These are phyloP conservation scores for Incumbomyces delicatus DNA, from an alignment of 2,329 filamentous ascomycete species.

Conservation along the genomic window DNA sequence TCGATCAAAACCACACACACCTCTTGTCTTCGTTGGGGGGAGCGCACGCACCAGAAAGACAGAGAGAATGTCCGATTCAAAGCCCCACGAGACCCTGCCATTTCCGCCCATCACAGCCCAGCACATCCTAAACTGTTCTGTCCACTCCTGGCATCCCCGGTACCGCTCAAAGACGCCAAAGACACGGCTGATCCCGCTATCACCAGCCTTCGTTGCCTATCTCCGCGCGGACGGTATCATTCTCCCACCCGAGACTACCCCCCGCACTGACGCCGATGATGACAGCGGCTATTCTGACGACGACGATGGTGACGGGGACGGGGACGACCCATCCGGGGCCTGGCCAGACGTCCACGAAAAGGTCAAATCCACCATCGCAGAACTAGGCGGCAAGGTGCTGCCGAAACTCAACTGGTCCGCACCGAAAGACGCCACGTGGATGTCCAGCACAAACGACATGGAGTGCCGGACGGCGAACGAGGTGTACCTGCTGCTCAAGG, in stretches of 20 bases:
- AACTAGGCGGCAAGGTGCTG: conserved; percentile 74
- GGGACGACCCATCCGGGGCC: conserved; percentile 41
- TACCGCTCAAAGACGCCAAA: conserved; percentile 74
- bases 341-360: conserved; percentile 64
- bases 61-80: conserved; percentile 4
- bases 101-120: conserved; percentile 78
- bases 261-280: conserved; percentile 28
- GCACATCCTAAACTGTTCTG: conserved; percentile 91
- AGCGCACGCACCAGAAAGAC: too few relatives aligned
- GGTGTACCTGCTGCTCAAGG: conserved; percentile 87
- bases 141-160: conserved; percentile 80
- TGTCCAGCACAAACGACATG: conserved; percentile 76
- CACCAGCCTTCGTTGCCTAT: conserved; percentile 68
- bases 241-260: conserved; percentile 44
- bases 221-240: conserved; percentile 88
- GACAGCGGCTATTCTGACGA: conserved; percentile 44
- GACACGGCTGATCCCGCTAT: conserved; percentile 71
- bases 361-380: conserved; percentile 67
- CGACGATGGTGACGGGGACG: conserved; percentile 42
- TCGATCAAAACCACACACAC: too few relatives aligned
- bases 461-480: conserved; percentile 84
- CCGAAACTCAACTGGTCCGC: conserved; percentile 97
- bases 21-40: too few relatives aligned
- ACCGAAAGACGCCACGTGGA: conserved; percentile 93
- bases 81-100: conserved; percentile 34